Base-by-base conservation (phyloP, 2,329 filamentous ascomycete species). In the Aspergillus sp. region DNA sequence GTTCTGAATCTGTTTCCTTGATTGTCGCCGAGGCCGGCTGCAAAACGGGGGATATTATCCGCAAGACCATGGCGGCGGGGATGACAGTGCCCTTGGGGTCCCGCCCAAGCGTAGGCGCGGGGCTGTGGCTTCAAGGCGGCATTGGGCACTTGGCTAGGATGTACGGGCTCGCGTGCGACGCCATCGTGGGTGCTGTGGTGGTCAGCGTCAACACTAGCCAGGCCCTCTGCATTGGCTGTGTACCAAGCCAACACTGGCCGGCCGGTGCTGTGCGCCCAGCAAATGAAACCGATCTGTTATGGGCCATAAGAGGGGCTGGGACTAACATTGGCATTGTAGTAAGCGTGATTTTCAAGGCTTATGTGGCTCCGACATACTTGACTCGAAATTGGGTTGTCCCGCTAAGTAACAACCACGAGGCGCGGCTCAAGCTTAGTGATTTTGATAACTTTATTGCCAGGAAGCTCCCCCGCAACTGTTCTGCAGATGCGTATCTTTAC, bases 101-200 rank as follows among this genome's bases (percentile, higher is more conserved):
- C 22, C 78, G 82, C 5, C 82, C 82, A 52, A 84, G 80, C 53
- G 80, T 85, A 22, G 82, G 82, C 2, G 75, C 79, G 0, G 82
- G 82, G 0, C 54, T 81, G 12, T 84, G 80, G 79, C 67, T 85
- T 42, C 81, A 85, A 67, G 82, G 82, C 37, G 81, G 82, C 45
- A 81, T 85, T 43, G 81, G 81, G 2, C 80, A 83, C 53, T 65
- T 82, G n/a, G 57, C 75, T 32, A 70, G 81, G 49, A 47, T 71
- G 7, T 62, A 81, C 52, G 81, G 82, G 1, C 78, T 85, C 10
- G 52, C 79, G 2, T 83, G 79, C 53, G 81, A 85, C 53, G 60
- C 74, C 41, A 77, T 85, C 41, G 60, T 83, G n/a, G 81, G 82
- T 52, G 81, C 77, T 17, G 72, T 84, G 2, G 10, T 84, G 22